Conservation (phyloP, 2,329 filamentous ascomycete species). For the Diplodia sapinea region DNA sequence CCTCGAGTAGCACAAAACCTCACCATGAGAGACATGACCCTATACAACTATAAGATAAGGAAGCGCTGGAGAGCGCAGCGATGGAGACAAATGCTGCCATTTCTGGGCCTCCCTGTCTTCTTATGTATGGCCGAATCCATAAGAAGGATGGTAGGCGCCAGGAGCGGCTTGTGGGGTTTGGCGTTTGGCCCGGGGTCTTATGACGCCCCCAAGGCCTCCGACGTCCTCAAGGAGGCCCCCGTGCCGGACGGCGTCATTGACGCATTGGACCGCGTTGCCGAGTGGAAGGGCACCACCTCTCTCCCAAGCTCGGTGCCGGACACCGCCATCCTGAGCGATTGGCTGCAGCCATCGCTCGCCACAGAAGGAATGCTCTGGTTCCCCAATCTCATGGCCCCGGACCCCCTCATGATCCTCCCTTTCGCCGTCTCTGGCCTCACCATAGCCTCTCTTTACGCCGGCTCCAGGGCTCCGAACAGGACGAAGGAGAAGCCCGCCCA, state of each 20-base stretch:
- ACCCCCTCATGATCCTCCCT: conserved; percentile 59
- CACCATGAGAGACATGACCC: not conserved
- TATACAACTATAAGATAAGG: not conserved
- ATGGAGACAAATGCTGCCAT: conserved; percentile 13
- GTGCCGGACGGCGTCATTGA: not conserved
- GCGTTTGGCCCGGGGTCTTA: not conserved
- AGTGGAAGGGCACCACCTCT: not conserved
- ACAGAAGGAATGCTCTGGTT: conserved; percentile 68
- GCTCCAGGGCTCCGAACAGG: conserved; percentile 3
- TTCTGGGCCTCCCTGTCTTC: conserved; percentile 45
- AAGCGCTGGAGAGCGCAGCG: conserved; percentile 18
- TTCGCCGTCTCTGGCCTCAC: conserved; percentile 53
- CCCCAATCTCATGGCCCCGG: conserved; percentile 60
- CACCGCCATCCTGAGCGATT: conserved; percentile 23
- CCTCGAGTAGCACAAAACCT: not conserved
- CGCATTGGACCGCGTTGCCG: not conserved
- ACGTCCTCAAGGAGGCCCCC: not conserved
- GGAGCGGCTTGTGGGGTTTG: conserved; percentile 35
- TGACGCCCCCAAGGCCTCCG: not conserved
- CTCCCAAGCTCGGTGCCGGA: conserved; percentile 4
- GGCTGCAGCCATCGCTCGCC: conserved; percentile 58
- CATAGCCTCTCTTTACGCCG: conserved; percentile 2
- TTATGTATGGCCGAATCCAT: conserved; percentile 46
- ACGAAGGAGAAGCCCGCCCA: not conserved
- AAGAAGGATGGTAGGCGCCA: conserved; percentile 43